Conservation (phyloP, 1,284 basidiomycete genomes). For the Pseudozyma sp. region DNA sequence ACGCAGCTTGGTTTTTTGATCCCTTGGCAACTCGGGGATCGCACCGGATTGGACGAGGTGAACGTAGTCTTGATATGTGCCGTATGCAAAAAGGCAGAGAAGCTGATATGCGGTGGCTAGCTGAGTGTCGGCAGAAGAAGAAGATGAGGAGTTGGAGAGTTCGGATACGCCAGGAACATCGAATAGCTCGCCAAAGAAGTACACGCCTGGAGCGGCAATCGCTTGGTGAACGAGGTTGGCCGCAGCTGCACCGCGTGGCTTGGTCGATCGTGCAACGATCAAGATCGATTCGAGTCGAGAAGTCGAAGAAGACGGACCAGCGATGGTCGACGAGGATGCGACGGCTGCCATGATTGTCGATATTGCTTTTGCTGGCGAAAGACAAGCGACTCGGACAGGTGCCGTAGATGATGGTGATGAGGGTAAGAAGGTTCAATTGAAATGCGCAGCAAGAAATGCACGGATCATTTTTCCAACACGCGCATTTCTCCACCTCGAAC, state of each 20-base stretch:
- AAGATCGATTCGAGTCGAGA: constrained; percentile 79
- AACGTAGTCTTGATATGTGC: constrained; percentile 78
- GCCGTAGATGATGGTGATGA: too few relatives aligned
- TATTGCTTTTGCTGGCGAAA: too few relatives aligned
- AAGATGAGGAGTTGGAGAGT: constrained; percentile 6
- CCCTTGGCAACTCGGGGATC: constrained; percentile 72
- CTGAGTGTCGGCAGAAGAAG: constrained; percentile 41
- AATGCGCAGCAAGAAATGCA: too few relatives aligned
- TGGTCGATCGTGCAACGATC: constrained; percentile 80
- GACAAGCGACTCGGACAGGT: too few relatives aligned
- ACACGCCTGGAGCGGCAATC: constrained; percentile 86
- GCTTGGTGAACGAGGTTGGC: constrained; percentile 88
- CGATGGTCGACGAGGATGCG: background rate
- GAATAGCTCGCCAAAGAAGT: constrained; percentile 88
- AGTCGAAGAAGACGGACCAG: constrained; percentile 19
- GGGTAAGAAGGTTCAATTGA: too few relatives aligned
- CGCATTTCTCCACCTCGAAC: background rate
- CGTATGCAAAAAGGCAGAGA: constrained; percentile 88
- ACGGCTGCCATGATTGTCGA: background rate
- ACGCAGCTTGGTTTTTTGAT: constrained; percentile 86
- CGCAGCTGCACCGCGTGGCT: constrained; percentile 87
- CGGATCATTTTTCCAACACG: background rate
- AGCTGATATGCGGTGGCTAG: constrained; percentile 69
- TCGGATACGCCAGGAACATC: constrained; percentile 84
- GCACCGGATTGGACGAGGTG: constrained; percentile 1